Evolutionary conservation across 345 rosid species (phyloP).

Genomic region (Fremontodendron californicum): DNA sequence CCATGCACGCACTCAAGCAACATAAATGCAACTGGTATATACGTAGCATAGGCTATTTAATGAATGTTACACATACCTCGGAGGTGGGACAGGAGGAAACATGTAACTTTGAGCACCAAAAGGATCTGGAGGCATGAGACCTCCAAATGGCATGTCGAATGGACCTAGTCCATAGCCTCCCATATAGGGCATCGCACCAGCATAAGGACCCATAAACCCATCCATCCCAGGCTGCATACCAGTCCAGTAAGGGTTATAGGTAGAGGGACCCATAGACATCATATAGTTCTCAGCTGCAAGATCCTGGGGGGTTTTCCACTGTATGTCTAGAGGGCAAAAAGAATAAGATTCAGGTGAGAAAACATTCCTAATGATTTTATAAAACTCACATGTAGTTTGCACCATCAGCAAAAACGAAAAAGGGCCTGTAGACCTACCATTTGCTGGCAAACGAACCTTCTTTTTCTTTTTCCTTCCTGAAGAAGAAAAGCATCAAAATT

Average conservation of each 20-base stretch:
- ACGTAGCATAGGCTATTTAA: background rate
- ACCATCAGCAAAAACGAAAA: background rate
- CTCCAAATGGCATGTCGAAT: constrained; percentile 56
- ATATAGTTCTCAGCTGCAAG: constrained; percentile 61
- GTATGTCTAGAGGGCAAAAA: constrained; percentile 46
- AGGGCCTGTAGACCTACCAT: constrained; percentile 33
- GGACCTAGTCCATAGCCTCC: constrained; percentile 56
- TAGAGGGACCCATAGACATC: constrained; percentile 79
- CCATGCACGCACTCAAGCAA: background rate
- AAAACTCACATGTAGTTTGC: background rate
- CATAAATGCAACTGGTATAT: background rate
- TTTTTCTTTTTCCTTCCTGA: constrained; percentile 82
- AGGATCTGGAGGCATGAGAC: constrained; percentile 59
- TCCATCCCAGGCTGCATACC: constrained; percentile 84
- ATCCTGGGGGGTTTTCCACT: constrained; percentile 70
- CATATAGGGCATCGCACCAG: constrained; percentile 55
- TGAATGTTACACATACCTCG: constrained; percentile 32
- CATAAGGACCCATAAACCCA: constrained; percentile 50
- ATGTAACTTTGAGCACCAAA: constrained; percentile 49
- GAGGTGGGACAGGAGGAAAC: constrained; percentile 61
- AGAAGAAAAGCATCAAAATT: constrained; percentile 16
- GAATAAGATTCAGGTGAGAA: constrained; percentile 2
- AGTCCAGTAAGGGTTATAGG: constrained; percentile 65
- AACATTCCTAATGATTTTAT: background rate
- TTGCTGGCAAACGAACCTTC: constrained; percentile 60